phyloP scores from a whole-genome alignment of 2,329 filamentous ascomycete genomes.

The Talaromyces sp. region DNA sequence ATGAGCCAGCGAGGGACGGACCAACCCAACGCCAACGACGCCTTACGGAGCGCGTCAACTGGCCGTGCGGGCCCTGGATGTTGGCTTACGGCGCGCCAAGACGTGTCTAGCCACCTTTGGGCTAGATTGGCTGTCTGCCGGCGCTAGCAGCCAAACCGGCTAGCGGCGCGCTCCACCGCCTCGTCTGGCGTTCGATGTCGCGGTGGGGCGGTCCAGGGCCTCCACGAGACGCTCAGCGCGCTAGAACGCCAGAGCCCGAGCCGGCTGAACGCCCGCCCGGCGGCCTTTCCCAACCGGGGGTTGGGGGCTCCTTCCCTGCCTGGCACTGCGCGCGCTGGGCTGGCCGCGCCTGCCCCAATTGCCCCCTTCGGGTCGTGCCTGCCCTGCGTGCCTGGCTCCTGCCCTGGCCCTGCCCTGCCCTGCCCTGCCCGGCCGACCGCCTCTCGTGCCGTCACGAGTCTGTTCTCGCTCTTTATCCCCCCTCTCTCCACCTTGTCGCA shows the following conservation, averaged over 20 bases:
- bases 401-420: not conserved
- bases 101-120: not conserved
- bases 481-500: slow-evolving; percentile 7
- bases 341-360: not conserved
- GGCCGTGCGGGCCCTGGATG: not conserved
- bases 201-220: not conserved
- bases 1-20: not conserved
- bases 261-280: not conserved
- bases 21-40: no score
- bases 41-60: no score
- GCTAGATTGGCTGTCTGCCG: not conserved
- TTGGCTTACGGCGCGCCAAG: not conserved
- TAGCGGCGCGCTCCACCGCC: not conserved
- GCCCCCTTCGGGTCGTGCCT: not conserved
- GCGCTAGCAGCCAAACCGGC: not conserved
- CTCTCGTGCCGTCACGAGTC: not conserved
- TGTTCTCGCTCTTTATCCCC: slow-evolving; percentile 19
- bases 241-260: slow-evolving; percentile 2
- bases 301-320: not conserved
- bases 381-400: not conserved
- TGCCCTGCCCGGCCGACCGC: not conserved
- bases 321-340: not conserved
- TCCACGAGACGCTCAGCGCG: not conserved
- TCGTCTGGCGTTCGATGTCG: not conserved
- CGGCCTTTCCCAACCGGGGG: not conserved